Conservation (phyloP, 805 yeast species). For the Maudiozyma bulderi region DNA sequence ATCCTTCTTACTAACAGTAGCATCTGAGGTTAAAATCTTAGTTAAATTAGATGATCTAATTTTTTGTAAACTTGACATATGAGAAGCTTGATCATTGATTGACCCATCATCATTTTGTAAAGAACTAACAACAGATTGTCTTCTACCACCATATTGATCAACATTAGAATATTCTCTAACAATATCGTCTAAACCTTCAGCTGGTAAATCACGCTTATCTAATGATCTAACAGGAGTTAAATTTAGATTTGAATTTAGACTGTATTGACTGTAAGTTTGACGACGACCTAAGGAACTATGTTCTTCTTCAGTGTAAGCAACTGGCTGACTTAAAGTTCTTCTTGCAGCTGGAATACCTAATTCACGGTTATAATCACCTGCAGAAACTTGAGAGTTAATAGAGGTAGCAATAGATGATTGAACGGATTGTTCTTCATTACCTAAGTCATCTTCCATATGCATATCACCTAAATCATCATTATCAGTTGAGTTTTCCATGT, state of each 20-base stretch:
- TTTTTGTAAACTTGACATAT: slow-evolving; percentile 7
- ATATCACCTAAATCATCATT: background rate
- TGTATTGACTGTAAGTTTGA: background rate
- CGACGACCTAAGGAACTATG: background rate
- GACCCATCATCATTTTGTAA: background rate
- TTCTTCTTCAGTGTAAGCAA: slow-evolving; percentile 14
- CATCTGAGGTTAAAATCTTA: slow-evolving; percentile 29
- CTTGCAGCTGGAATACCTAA: slow-evolving; percentile 3
- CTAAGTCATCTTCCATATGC: background rate
- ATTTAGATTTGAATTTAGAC: background rate
- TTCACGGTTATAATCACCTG: background rate
- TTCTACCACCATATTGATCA: slow-evolving; percentile 25
- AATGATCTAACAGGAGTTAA: slow-evolving; percentile 12
- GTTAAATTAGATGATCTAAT: slow-evolving; percentile 20
- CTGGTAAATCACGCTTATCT: slow-evolving; percentile 30
- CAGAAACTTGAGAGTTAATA: slow-evolving; percentile 2
- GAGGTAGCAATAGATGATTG: slow-evolving; percentile 6
- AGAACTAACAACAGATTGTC: slow-evolving; percentile 10
- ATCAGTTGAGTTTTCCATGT: background rate
- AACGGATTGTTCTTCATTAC: slow-evolving; percentile 2
- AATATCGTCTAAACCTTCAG: slow-evolving; percentile 38
- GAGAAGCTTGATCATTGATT: background rate
- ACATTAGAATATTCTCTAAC: slow-evolving; percentile 37
- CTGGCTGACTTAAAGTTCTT: slow-evolving; percentile 15
- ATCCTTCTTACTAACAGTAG: slow-evolving; percentile 25